Conservation (phyloP, 371 early-diverging fungal species). For the Mortierella sp. region DNA sequence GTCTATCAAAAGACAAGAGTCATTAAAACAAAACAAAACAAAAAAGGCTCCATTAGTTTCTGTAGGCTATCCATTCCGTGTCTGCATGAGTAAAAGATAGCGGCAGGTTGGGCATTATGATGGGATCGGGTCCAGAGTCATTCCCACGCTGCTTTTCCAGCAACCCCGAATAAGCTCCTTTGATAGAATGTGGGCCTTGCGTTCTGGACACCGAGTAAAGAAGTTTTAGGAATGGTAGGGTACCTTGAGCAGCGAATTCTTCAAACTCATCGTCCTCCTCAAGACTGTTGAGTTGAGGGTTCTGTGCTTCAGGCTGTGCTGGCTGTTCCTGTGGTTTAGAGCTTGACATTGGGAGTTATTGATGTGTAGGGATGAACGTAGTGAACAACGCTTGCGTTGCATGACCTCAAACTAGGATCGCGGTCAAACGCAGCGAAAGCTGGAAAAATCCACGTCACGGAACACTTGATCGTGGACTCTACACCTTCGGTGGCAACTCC, state of each 20-base stretch:
- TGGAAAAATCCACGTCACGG: background rate
- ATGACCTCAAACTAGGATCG: too few relatives aligned
- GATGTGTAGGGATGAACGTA: conserved; percentile 1
- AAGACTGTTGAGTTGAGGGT: conserved; percentile 71
- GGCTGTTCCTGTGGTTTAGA: conserved; percentile 25
- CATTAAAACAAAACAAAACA: background rate
- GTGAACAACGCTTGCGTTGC: background rate
- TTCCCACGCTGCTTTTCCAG: background rate
- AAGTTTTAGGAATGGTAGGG: background rate
- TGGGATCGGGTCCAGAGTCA: background rate
- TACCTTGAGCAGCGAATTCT: conserved; percentile 90
- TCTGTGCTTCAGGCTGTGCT: conserved; percentile 38
- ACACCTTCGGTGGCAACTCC: too few relatives aligned
- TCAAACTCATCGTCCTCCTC: conserved; percentile 96
- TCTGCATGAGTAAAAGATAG: background rate
- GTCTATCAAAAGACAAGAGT: conserved; percentile 60
- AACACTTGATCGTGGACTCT: too few relatives aligned
- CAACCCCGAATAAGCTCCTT: background rate
- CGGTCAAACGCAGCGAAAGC: background rate
- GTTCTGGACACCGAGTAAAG: too few relatives aligned
- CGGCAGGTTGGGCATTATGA: conserved; percentile 1
- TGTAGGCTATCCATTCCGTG: too few relatives aligned
- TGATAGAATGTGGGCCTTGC: background rate
- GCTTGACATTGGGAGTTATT: conserved; percentile 21
- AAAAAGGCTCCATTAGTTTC: too few relatives aligned